Evolutionary conservation across 2,329 filamentous ascomycete genomes (phyloP).

Genomic region (Fusarium bactridioides): DNA sequence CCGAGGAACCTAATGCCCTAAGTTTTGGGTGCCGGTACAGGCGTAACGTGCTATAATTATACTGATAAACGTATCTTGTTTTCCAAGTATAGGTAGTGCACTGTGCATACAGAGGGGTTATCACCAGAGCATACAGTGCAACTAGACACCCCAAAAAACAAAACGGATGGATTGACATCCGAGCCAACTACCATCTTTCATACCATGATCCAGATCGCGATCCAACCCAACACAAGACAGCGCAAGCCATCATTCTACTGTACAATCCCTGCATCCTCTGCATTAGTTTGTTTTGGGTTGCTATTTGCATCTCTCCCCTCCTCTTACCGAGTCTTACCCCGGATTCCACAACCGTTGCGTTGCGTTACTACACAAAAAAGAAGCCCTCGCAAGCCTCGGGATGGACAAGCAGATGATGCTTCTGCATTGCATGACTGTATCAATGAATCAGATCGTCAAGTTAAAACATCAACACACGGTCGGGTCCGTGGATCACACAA

Average conservation of each 20-base stretch:
- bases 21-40: neutral
- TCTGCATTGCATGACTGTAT: neutral
- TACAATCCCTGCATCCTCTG: conserved; percentile 27
- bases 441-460: neutral
- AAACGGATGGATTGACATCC: conserved; percentile 21
- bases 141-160: neutral
- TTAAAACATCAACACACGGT: conserved; percentile 13
- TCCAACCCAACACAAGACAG: conserved; percentile 9
- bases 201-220: conserved; percentile 32
- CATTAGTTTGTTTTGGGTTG: conserved; percentile 14
- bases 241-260: conserved; percentile 1
- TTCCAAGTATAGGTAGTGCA: neutral
- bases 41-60: neutral
- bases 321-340: conserved; percentile 22
- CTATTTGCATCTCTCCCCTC: neutral
- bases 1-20: neutral
- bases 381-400: neutral
- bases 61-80: neutral
- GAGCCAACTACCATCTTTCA: conserved; percentile 22
- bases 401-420: neutral
- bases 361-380: conserved; percentile 4
- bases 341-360: conserved; percentile 24
- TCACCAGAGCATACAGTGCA: conserved; percentile 16
- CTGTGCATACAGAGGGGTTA: neutral
- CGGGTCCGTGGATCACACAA: conserved; percentile 14